phyloP scores from a whole-genome alignment of 176 grass and related monocot species.

The Avena sativa region DNA sequence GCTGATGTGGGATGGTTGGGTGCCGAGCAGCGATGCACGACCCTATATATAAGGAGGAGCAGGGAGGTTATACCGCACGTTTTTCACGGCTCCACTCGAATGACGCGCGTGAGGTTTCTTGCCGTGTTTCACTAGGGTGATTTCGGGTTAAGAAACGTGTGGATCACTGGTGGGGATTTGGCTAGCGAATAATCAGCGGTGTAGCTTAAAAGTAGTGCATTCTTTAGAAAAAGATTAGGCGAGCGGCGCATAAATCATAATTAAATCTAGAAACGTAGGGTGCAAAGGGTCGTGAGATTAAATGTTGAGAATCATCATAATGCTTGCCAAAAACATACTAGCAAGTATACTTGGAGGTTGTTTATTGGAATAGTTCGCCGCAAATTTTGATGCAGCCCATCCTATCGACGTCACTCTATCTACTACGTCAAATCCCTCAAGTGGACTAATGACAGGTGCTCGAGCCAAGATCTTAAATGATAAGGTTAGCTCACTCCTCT shows the following conservation, averaged over 20 bases:
- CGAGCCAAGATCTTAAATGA: too few species aligned
- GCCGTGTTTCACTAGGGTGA: background rate
- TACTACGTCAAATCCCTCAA: too few species aligned
- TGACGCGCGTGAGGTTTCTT: too few species aligned
- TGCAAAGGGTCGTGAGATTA: background rate
- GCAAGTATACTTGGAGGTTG: too few species aligned
- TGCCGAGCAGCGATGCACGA: background rate
- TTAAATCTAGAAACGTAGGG: background rate
- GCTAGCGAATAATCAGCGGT: slow-evolving; percentile 18
- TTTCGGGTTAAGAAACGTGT: background rate
- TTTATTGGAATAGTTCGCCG: too few species aligned
- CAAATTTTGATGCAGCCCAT: too few species aligned
- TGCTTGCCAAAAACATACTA: background rate
- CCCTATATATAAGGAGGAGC: background rate
- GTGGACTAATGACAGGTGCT: too few species aligned
- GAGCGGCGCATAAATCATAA: background rate
- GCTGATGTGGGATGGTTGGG: background rate
- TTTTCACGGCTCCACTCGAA: too few species aligned
- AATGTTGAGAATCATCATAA: background rate
- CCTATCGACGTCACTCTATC: too few species aligned
- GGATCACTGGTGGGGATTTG: slow-evolving; percentile 10
- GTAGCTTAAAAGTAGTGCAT: slow-evolving; percentile 14
- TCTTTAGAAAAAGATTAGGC: background rate
- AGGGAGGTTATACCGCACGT: too few species aligned
- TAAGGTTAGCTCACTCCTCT: too few species aligned